phyloP scores from a whole-genome alignment of 768 basidiomycete species.

The Cubamyces lactineus region DNA sequence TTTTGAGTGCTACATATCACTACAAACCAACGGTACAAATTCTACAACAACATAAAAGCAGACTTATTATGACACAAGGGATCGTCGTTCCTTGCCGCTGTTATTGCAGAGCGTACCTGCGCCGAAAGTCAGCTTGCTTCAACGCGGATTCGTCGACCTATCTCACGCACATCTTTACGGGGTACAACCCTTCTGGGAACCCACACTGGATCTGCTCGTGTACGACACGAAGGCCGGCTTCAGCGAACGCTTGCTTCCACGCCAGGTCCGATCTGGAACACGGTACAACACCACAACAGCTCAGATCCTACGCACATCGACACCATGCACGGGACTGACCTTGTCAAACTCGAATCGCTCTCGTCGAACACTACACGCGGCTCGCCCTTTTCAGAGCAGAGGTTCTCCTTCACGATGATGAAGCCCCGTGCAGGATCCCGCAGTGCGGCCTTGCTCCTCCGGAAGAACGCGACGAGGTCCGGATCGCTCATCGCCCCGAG shows the following conservation, averaged over 20 bases:
- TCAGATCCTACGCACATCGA: not conserved
- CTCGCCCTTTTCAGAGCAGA: conserved; percentile 60
- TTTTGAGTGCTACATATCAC: not conserved
- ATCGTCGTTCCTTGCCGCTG: not conserved
- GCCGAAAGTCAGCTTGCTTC: not conserved
- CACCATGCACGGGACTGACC: conserved; percentile 47
- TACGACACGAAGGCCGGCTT: conserved; percentile 73
- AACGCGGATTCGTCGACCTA: not conserved
- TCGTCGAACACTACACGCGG: conserved; percentile 72
- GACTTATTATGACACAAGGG: not conserved
- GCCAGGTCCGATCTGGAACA: conserved; percentile 72
- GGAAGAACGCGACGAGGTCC: conserved; percentile 80
- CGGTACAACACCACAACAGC: not conserved
- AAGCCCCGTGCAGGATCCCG: conserved; percentile 52
- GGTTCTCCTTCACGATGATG: conserved; percentile 92
- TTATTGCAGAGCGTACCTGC: conserved; percentile 62
- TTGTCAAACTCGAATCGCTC: conserved; percentile 87
- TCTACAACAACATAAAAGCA: not conserved
- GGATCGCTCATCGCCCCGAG: conserved; percentile 80
- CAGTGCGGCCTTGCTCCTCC: conserved; percentile 62
- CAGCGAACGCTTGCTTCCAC: conserved; percentile 76
- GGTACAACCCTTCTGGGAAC: conserved; percentile 78
- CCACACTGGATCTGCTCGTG: conserved; percentile 81
- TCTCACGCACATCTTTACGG: conserved; percentile 78
- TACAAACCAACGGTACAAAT: not conserved